Evolutionary conservation across 1,139 yeast genomes (phyloP).

Genomic region (Petasospora rhodanensis): DNA sequence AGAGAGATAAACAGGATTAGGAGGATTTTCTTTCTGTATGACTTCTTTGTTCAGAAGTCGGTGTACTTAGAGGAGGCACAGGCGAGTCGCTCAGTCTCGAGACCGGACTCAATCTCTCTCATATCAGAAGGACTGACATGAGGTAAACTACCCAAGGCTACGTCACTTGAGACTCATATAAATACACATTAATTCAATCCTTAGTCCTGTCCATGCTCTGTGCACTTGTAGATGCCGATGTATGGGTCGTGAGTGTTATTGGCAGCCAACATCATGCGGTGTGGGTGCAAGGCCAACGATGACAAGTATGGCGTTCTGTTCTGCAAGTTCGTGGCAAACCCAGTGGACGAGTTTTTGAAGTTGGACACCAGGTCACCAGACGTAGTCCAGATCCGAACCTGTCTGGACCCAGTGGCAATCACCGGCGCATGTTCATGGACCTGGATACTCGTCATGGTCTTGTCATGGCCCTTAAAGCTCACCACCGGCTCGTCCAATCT

Average conservation of each 20-base stretch:
- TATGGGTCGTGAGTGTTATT: conserved; percentile 76
- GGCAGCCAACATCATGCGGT: conserved; percentile 87
- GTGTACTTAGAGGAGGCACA: no score
- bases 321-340: conserved; percentile 32
- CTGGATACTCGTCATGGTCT: conserved; percentile 63
- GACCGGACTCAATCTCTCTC: no score
- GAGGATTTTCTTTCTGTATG: no score
- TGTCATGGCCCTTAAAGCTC: conserved; percentile 55
- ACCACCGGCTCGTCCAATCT: conserved; percentile 68
- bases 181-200: no score
- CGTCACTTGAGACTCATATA: no score
- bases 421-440: conserved; percentile 97
- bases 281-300: conserved; percentile 82
- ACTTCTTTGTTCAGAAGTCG: no score
- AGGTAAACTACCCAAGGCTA: no score
- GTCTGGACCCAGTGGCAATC: conserved; percentile 78
- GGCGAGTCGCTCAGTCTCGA: no score
- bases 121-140: no score
- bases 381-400: conserved; percentile 84
- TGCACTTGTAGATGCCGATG: conserved; percentile 61
- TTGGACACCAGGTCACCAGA: conserved; percentile 68
- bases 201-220: conserved; percentile 22
- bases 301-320: conserved; percentile 50
- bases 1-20: no score
- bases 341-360: conserved; percentile 52